A percentile compares a stretch with the other conserved stretches of the same genome.
Conservation (phyloP, 164 flowering plant species). For the Hamamelis virginiana region DNA sequence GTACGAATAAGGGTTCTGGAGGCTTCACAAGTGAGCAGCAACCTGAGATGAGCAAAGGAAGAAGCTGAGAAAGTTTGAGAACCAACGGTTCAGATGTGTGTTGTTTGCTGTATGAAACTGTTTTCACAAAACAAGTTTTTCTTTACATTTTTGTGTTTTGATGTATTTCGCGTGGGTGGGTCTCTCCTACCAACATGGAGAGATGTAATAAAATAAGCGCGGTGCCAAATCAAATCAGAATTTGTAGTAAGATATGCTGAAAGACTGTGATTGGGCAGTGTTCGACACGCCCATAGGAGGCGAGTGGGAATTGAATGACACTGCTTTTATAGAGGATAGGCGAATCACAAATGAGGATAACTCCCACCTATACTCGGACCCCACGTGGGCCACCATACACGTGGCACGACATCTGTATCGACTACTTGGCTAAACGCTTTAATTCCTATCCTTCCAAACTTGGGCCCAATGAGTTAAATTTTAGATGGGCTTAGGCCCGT, state of each 20-base stretch:
- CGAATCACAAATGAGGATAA: neutral
- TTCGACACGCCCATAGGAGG: neutral
- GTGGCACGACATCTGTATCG: no score
- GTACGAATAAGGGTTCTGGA: no score
- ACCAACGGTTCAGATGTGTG: neutral
- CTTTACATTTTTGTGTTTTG: neutral
- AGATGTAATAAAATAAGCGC: neutral
- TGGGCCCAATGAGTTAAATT: no score
- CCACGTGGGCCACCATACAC: neutral
- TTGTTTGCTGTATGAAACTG: neutral
- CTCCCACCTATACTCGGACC: neutral
- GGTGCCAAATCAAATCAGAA: neutral
- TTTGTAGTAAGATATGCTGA: neutral
- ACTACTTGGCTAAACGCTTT: no score
- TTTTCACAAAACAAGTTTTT: neutral
- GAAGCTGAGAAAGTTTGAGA: neutral
- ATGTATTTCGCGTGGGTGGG: neutral
- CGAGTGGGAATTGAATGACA: neutral
- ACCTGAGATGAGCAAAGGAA: neutral
- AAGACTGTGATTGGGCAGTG: neutral
- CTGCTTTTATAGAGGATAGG: neutral
- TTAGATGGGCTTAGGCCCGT: no score
- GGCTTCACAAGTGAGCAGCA: neutral
- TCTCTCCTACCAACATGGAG: neutral
- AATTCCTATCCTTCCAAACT: no score